Conservation (phyloP, 2,329 filamentous ascomycete genomes). For the Neonectria ditissima region DNA sequence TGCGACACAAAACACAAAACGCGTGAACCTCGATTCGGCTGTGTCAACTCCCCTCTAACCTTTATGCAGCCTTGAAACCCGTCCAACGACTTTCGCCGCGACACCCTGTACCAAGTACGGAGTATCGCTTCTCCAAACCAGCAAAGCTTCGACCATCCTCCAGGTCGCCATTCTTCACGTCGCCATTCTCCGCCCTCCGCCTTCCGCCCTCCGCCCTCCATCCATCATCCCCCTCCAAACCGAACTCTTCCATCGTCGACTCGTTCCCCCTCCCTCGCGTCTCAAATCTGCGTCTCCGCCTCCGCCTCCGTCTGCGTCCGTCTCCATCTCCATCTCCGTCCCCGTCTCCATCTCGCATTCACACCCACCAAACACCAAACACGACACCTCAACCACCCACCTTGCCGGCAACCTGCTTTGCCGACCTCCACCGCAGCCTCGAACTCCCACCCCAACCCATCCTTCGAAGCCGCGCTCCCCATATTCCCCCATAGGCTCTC, state of each 20-base stretch:
- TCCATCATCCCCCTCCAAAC: background rate
- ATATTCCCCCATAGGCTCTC: slow-evolving; percentile 28
- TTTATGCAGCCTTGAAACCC: slow-evolving; percentile 46
- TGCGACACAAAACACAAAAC: slow-evolving; percentile 49
- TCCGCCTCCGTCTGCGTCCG: no score
- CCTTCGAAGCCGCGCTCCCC: slow-evolving; percentile 15
- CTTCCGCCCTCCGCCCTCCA: background rate
- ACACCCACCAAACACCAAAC: slow-evolving; percentile 6
- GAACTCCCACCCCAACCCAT: slow-evolving; percentile 6
- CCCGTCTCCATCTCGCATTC: slow-evolving; percentile 11
- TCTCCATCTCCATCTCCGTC: no score
- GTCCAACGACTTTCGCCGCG: slow-evolving; percentile 11
- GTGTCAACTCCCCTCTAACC: slow-evolving; percentile 46
- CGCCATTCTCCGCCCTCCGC: no score
- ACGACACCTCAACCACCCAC: slow-evolving; percentile 13
- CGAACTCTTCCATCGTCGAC: slow-evolving; percentile 12
- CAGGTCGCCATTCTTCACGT: background rate
- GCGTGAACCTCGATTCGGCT: slow-evolving; percentile 45
- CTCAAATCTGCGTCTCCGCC: no score
- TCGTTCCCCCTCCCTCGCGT: slow-evolving; percentile 4
- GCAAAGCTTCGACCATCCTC: slow-evolving; percentile 15
- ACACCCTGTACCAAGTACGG: slow-evolving; percentile 29
- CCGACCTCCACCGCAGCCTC: slow-evolving; percentile 1
- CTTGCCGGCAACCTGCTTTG: slow-evolving; percentile 13
- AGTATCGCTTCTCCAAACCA: slow-evolving; percentile 10